Conservation (phyloP, 2,329 filamentous ascomycete species). For the Talaromyces sp. region DNA sequence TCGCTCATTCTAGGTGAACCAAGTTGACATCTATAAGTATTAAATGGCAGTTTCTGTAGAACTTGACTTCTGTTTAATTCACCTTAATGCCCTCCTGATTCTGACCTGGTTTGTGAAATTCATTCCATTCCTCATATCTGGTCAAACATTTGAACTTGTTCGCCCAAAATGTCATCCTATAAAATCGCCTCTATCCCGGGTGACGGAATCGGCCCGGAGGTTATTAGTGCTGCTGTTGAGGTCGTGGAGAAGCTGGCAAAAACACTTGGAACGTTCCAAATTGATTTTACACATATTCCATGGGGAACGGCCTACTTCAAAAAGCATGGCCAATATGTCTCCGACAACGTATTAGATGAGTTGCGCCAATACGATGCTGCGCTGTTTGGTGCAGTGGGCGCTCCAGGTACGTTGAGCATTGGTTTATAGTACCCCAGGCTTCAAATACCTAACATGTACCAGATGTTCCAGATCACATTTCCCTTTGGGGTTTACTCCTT, state of each 20-base stretch:
- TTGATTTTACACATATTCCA: conserved; percentile 54
- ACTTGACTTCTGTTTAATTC: too few species aligned
- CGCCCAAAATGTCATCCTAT: conserved; percentile 33
- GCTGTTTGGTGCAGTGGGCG: conserved; percentile 63
- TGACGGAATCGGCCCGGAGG: conserved; percentile 66
- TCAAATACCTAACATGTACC: conserved; percentile 10
- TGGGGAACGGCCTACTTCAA: conserved; percentile 47
- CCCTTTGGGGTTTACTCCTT: conserved; percentile 58
- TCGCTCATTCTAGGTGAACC: too few species aligned
- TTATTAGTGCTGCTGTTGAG: conserved; percentile 59
- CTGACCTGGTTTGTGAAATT: too few species aligned
- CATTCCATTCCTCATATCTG: not conserved
- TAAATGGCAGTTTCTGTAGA: too few species aligned
- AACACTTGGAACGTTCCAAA: conserved; percentile 48
- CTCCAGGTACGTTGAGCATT: conserved; percentile 45
- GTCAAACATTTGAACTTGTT: not conserved
- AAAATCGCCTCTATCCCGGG: conserved; percentile 64
- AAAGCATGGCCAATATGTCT: conserved; percentile 57
- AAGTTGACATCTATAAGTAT: too few species aligned
- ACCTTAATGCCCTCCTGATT: too few species aligned
- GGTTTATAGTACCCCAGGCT: not conserved
- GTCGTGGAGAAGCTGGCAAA: conserved; percentile 51
- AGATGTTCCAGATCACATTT: conserved; percentile 61
- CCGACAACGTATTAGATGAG: conserved; percentile 53
- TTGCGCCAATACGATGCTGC: conserved; percentile 58